These are phyloP conservation scores for Clohesyomyces aquaticus DNA, from an alignment of 495 filamentous ascomycete genomes.

Conservation along the genomic window DNA sequence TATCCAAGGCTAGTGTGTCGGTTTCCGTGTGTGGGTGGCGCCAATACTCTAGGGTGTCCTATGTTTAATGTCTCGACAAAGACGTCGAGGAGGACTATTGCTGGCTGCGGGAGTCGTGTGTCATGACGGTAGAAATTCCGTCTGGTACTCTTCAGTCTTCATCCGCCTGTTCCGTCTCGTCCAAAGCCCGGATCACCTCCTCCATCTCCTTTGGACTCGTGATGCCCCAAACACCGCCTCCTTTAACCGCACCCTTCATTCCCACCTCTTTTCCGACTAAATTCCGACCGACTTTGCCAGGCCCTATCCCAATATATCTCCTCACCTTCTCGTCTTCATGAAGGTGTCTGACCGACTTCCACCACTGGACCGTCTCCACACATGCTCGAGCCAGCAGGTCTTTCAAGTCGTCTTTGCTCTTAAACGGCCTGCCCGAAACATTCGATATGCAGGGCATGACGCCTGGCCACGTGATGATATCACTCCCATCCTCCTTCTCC, in stretches of 20 bases:
- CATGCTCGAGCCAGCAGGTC: constrained; percentile 75
- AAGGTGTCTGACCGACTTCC: constrained; percentile 86
- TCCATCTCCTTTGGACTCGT: constrained; percentile 82
- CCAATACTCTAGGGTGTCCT: neutral
- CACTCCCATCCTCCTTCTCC: constrained; percentile 52
- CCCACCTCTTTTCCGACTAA: constrained; percentile 95
- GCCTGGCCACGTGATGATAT: constrained; percentile 70
- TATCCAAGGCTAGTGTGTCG: constrained; percentile 21
- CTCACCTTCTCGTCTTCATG: constrained; percentile 82
- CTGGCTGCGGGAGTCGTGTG: neutral
- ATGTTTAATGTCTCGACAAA: neutral
- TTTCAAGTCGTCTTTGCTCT: constrained; percentile 70
- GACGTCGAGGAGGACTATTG: neutral
- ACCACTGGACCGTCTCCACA: constrained; percentile 91
- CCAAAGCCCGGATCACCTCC: constrained; percentile 69
- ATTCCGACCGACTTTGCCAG: constrained; percentile 92
- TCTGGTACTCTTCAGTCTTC: constrained; percentile 41
- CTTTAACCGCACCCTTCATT: constrained; percentile 79
- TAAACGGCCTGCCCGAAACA: constrained; percentile 78
- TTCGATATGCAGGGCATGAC: constrained; percentile 81
- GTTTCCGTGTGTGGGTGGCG: neutral
- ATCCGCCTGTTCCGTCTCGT: constrained; percentile 68
- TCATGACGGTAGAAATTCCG: neutral
- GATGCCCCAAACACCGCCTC: constrained; percentile 93
- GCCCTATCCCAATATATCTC: constrained; percentile 91